Conservation (phyloP, 2,329 filamentous ascomycete genomes). For the Claviceps sp. region DNA sequence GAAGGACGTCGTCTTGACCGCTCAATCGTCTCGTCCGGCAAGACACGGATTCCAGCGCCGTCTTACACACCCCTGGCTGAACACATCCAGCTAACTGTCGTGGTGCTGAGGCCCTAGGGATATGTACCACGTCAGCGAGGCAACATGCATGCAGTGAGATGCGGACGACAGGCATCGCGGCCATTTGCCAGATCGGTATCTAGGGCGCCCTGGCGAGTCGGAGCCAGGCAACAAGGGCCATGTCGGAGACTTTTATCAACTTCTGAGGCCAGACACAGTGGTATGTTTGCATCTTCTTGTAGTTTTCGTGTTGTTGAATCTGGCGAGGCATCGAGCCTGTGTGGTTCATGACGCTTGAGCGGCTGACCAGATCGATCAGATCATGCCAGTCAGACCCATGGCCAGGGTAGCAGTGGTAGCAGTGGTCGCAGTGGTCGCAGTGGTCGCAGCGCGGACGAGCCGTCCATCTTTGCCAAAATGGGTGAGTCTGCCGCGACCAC, state of each 20-base stretch:
- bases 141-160: constrained; percentile 3
- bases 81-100: too few species aligned
- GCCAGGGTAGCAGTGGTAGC: background rate
- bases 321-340: background rate
- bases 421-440: background rate
- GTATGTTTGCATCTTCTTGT: background rate
- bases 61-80: too few species aligned
- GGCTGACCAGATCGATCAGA: background rate
- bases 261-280: background rate
- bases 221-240: background rate
- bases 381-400: background rate
- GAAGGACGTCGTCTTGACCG: too few species aligned
- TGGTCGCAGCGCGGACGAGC: constrained; percentile 12
- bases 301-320: background rate
- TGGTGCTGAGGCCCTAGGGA: too few species aligned
- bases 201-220: background rate
- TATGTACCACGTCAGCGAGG: background rate
- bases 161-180: background rate
- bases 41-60: too few species aligned
- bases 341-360: background rate
- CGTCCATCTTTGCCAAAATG: constrained; percentile 45
- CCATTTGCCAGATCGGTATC: background rate
- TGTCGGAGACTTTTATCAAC: constrained; percentile 3
- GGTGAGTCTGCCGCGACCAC: constrained; percentile 63
- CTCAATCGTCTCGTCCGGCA: too few species aligned